phyloP scores from a whole-genome alignment of 192 early-diverging fungal species.

The Coemansia nantahalensis region DNA sequence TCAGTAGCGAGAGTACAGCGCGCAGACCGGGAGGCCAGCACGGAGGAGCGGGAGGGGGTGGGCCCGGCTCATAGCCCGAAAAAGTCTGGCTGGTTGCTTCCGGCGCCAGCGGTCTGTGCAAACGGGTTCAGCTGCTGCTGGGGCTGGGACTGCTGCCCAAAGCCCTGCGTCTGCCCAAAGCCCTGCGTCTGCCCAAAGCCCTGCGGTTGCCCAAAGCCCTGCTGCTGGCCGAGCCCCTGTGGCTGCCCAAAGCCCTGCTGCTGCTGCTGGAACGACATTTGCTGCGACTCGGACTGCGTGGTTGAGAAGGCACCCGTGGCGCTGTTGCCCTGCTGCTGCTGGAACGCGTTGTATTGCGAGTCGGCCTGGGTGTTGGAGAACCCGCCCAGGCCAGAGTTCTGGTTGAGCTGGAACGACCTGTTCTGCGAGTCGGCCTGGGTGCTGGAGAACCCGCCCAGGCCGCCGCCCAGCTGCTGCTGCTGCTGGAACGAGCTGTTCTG shows the following conservation, averaged over 20 bases:
- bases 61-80: slow-evolving; percentile 39
- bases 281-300: background rate
- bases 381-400: no score
- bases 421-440: background rate
- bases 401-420: slow-evolving; percentile 1
- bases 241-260: background rate
- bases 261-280: background rate
- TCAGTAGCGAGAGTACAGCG: no score
- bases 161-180: background rate
- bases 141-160: slow-evolving; percentile 15
- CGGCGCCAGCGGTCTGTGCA: slow-evolving; percentile 13
- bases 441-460: slow-evolving; percentile 2
- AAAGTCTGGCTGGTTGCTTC: slow-evolving; percentile 31
- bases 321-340: slow-evolving; percentile 1
- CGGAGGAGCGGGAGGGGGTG: no score
- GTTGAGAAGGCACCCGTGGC: slow-evolving; percentile 3
- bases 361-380: slow-evolving; percentile 7
- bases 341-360: background rate
- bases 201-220: background rate
- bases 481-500: slow-evolving; percentile 5
- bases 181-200: no score
- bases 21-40: no score
- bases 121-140: slow-evolving; percentile 49
- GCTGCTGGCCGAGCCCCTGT: background rate
- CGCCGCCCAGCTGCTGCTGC: background rate